Percentiles rank a stretch among this genome's conserved stretches.
Evolutionary conservation across 129 eudicot species (phyloP).

Genomic region (Smallanthus sonchifolius): DNA sequence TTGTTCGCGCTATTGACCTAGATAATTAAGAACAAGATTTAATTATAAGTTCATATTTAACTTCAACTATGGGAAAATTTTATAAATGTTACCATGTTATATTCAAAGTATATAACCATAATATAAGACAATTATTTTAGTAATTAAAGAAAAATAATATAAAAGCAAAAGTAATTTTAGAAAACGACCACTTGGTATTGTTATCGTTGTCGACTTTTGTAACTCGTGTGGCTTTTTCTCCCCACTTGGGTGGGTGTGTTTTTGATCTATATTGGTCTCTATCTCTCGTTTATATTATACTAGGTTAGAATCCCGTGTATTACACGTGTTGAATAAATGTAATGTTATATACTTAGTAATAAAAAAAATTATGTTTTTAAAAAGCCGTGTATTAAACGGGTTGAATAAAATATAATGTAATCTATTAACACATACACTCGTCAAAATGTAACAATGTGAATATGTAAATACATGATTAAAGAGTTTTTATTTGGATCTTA

Average conservation of each 20-base stretch:
- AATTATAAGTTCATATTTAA: neutral
- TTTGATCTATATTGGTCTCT: neutral
- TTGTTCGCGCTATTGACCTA: constrained; percentile 90
- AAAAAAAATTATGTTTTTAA: no score
- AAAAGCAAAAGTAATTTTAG: constrained; percentile 2
- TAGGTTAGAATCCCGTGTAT: no score
- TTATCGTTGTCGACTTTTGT: constrained; percentile 21
- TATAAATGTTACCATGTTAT: neutral
- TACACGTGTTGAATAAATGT: no score
- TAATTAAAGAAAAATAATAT: neutral
- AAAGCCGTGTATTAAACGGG: no score
- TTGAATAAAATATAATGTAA: no score
- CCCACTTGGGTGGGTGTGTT: constrained; percentile 21
- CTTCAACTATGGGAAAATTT: neutral
- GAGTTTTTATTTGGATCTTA: no score
- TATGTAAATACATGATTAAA: no score
- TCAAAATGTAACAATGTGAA: no score
- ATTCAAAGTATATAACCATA: neutral
- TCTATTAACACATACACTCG: no score
- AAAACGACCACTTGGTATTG: constrained; percentile 15
- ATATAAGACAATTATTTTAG: neutral
- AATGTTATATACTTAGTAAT: no score
- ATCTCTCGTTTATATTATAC: neutral
- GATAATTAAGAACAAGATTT: constrained; percentile 10
- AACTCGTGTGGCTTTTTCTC: constrained; percentile 21